phyloP scores from a whole-genome alignment of 1,284 basidiomycete species.

The Ustilago crameri region DNA sequence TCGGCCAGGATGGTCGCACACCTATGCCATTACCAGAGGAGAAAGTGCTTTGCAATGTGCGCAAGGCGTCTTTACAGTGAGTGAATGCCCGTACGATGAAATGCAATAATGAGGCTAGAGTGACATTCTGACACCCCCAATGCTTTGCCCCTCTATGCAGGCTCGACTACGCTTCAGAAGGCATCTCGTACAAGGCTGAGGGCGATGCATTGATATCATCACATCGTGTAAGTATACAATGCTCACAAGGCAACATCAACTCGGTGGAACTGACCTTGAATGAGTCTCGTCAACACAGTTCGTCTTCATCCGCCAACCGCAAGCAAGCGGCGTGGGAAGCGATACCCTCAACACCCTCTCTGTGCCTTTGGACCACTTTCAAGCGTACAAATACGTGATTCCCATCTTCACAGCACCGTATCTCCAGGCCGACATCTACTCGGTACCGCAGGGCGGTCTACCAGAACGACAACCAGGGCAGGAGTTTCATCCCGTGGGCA shows the following conservation, averaged over 20 bases:
- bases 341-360: constrained; percentile 40
- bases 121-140: background rate
- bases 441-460: constrained; percentile 52
- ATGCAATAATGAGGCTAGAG: background rate
- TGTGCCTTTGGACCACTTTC: constrained; percentile 49
- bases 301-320: constrained; percentile 51
- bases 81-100: constrained; percentile 1
- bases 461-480: constrained; percentile 43
- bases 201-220: constrained; percentile 51
- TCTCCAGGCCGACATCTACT: constrained; percentile 52
- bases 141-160: constrained; percentile 1
- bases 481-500: constrained; percentile 34
- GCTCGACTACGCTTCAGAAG: constrained; percentile 24
- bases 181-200: constrained; percentile 45
- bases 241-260: too few species aligned
- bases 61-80: constrained; percentile 43
- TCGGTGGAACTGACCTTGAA: too few species aligned
- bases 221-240: constrained; percentile 37
- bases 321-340: constrained; percentile 8
- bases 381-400: constrained; percentile 49
- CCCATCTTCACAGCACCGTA: constrained; percentile 59
- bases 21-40: constrained; percentile 57
- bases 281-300: too few species aligned
- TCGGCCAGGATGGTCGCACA: constrained; percentile 37
- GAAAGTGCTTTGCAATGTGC: constrained; percentile 33